Base-by-base conservation (phyloP, 805 yeast species). In the Tetrapisispora phaffii region DNA sequence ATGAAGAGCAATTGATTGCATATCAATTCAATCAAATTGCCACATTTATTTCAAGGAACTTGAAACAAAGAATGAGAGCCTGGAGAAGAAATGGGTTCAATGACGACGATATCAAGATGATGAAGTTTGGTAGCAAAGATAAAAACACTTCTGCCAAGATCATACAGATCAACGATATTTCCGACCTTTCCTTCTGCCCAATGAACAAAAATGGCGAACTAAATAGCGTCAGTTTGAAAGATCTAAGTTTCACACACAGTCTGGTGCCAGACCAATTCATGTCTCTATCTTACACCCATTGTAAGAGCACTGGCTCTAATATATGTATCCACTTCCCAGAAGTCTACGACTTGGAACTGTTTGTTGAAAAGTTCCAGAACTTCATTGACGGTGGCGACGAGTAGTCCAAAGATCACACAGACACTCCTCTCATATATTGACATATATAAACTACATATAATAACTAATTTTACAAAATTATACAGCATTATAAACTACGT, bases 291-390 rank as follows among this genome's bases (percentile, higher is more conserved):
- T 58, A 53, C 38, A 54, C 61, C 4, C 43, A 46, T 22, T 50
- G 57, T 31, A 48, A 49, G 12, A 46, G 39, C 1, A 46, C 47
- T 19, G 66, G 64, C 1, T 47, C 59, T 8, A 59, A 54, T 35
- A 34, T 61, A 7, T 52, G 63, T 24, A 58, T 61, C 12, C 58
- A 59, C 22, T 58, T 54, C 41, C 57, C 61, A 7, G 59, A 58
- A 16, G 48, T 52, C 0, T 54, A 52, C 35, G 46, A 51, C n/a
- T 49, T 60, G 53, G 63, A 60, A 26, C 31, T 47, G 7, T 60
- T 60, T 37, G 59, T 61, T 1, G 57, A 58, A 19, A 51, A 55
- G 23, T 56, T 60, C 40, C 59, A 59, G 47, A 31, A 55, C 5
- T 56, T 60, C 17, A 45, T 61, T 8, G 59, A 58, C 22, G 50